Evolutionary conservation across 2,329 filamentous ascomycete genomes (phyloP).

Genomic region (Ophiobolus disseminans): DNA sequence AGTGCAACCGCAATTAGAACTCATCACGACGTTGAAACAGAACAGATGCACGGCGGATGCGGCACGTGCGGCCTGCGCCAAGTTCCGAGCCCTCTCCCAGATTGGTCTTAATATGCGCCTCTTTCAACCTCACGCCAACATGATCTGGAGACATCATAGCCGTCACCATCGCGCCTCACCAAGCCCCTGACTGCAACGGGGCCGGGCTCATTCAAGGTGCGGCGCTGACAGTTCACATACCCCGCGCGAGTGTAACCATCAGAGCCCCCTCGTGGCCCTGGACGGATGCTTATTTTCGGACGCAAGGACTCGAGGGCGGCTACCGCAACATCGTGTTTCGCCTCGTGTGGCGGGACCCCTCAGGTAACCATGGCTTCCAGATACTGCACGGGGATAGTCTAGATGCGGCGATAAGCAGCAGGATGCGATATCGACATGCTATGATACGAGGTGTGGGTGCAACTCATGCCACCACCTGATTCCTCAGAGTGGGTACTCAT

Average conservation of each 20-base stretch:
- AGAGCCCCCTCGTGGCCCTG: slow-evolving; percentile 18
- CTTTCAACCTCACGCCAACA: slow-evolving; percentile 9
- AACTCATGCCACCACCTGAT: background rate
- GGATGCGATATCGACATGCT: slow-evolving; percentile 3
- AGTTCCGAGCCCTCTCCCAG: background rate
- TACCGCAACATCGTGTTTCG: slow-evolving; percentile 18
- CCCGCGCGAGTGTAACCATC: slow-evolving; percentile 34
- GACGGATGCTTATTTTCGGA: slow-evolving; percentile 21
- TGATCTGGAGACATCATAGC: background rate
- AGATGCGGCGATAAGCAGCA: slow-evolving; percentile 14
- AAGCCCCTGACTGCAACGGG: too few relatives aligned
- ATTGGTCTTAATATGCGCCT: slow-evolving; percentile 2
- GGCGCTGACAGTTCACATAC: slow-evolving; percentile 23
- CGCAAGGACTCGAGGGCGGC: slow-evolving; percentile 12
- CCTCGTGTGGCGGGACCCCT: slow-evolving; percentile 7
- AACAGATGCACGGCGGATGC: slow-evolving; percentile 11
- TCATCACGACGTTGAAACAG: slow-evolving; percentile 3
- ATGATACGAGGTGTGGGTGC: slow-evolving; percentile 2
- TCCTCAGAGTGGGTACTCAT: background rate
- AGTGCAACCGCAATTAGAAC: slow-evolving; percentile 14
- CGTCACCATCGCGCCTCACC: background rate
- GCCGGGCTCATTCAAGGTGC: slow-evolving; percentile 5
- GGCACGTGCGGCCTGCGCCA: slow-evolving; percentile 19
- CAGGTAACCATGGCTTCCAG: slow-evolving; percentile 4
- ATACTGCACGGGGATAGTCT: slow-evolving; percentile 6